A percentile compares a stretch with the other conserved stretches of the same genome.
Evolutionary conservation across 768 basidiomycete species (phyloP).

Genomic region (Panaeolus papilionaceus): DNA sequence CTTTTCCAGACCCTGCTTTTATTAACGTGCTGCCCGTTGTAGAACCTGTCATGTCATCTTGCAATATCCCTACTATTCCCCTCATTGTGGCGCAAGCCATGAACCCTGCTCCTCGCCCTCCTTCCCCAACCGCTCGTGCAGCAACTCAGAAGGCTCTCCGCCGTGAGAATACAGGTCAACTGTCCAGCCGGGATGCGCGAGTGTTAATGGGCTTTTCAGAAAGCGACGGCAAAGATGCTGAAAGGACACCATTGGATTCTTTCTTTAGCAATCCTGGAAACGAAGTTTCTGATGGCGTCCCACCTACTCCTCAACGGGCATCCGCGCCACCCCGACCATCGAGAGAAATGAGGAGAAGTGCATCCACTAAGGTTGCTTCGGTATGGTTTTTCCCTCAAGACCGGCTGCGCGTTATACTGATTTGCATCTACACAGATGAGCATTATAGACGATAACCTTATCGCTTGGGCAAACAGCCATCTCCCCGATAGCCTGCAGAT

Average conservation of each 20-base stretch:
- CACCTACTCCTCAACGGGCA: conserved; percentile 26
- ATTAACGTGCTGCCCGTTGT: conserved; percentile 24
- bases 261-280: conserved; percentile 56
- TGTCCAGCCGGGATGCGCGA: conserved; percentile 81
- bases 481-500: conserved; percentile 72
- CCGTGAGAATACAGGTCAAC: conserved; percentile 83
- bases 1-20: neutral
- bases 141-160: conserved; percentile 89
- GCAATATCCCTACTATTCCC: conserved; percentile 96
- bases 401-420: conserved; percentile 18
- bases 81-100: conserved; percentile 94
- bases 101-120: conserved; percentile 95
- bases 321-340: conserved; percentile 69
- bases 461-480: conserved; percentile 91
- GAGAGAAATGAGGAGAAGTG: conserved; percentile 61
- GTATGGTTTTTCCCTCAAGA: conserved; percentile 27
- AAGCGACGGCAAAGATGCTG: conserved; percentile 43
- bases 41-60: conserved; percentile 96
- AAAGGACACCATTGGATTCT: conserved; percentile 57
- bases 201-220: conserved; percentile 70
- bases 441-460: conserved; percentile 56
- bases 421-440: conserved; percentile 24
- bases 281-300: conserved; percentile 16
- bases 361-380: conserved; percentile 32
- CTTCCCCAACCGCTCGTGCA: conserved; percentile 86